Conservation (phyloP, 345 rosid genomes). For the Capsella bursapastoris region DNA sequence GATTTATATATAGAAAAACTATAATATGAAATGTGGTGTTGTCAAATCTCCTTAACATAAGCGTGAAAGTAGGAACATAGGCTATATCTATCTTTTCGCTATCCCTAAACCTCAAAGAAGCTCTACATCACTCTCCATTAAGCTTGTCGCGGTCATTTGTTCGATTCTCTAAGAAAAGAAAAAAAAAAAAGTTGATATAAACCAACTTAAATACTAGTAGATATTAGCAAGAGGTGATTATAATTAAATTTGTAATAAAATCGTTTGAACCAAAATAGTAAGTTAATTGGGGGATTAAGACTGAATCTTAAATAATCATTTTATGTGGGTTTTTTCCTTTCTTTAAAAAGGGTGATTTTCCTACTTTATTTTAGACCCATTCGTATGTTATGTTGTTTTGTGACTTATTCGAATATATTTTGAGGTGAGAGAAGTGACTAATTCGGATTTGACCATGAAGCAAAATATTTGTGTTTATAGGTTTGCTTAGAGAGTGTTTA, state of each 20-base stretch:
- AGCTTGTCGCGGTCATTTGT: conserved; percentile 28
- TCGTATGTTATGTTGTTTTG: neutral
- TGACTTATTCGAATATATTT: neutral
- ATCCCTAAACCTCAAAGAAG: conserved; percentile 40
- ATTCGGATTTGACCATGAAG: too few species aligned
- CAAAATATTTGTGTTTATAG: too few species aligned
- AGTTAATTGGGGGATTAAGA: neutral
- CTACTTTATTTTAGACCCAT: neutral
- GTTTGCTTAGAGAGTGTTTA: neutral
- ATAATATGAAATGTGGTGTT: conserved; percentile 35
- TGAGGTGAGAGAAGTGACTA: too few species aligned
- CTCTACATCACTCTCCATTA: conserved; percentile 34
- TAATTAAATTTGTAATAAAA: neutral
- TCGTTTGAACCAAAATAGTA: neutral
- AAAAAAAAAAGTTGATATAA: conserved; percentile 1
- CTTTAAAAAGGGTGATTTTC: neutral
- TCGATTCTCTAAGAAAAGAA: neutral
- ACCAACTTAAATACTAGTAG: neutral
- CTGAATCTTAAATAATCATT: neutral
- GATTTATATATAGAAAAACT: neutral
- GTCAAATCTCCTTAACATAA: conserved; percentile 44
- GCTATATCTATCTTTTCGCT: conserved; percentile 27
- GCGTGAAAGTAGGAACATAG: conserved; percentile 44
- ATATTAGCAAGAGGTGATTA: neutral
- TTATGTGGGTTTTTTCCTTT: neutral